Evolutionary conservation across 805 yeast genomes (phyloP).

Genomic region (Teunomyces funiuensis): DNA sequence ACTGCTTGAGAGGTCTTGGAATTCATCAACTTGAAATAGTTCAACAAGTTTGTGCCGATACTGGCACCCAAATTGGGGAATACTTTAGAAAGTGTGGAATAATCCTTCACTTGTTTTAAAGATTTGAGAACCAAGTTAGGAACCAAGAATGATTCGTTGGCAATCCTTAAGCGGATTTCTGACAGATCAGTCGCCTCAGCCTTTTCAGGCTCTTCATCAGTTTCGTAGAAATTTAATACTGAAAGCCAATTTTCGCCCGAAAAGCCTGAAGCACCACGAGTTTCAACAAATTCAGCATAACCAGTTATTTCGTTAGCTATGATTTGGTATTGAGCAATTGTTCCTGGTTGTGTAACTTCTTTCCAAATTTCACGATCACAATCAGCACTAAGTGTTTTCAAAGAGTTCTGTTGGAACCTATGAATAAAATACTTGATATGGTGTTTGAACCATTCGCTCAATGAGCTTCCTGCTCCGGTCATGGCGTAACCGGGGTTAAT

Average conservation of each 20-base stretch:
- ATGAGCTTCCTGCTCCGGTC: conserved; percentile 46
- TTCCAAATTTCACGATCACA: conserved; percentile 79
- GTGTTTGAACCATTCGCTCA: conserved; percentile 64
- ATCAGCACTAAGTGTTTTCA: conserved; percentile 44
- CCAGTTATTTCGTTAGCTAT: conserved; percentile 24
- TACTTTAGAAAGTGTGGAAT: conserved; percentile 54
- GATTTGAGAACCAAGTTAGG: conserved; percentile 28
- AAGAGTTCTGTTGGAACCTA: conserved; percentile 52
- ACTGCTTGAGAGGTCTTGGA: conserved; percentile 58
- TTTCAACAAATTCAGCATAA: conserved; percentile 23
- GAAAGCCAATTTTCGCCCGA: conserved; percentile 30
- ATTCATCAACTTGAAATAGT: conserved; percentile 47
- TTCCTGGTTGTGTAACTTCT: conserved; percentile 56
- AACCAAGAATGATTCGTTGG: conserved; percentile 24
- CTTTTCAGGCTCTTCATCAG: not conserved
- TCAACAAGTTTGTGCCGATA: conserved; percentile 48
- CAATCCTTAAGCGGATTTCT: conserved; percentile 14
- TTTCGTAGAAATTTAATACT: conserved; percentile 24
- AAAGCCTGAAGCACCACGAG: conserved; percentile 19
- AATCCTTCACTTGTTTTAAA: conserved; percentile 42
- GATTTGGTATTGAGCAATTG: conserved; percentile 28
- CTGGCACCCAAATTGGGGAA: conserved; percentile 47
- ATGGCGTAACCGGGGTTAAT: conserved; percentile 67
- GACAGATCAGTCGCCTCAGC: not conserved
- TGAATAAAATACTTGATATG: conserved; percentile 63